Conservation (phyloP, 2,329 filamentous ascomycete species). For the Akanthomyces lecanii region DNA sequence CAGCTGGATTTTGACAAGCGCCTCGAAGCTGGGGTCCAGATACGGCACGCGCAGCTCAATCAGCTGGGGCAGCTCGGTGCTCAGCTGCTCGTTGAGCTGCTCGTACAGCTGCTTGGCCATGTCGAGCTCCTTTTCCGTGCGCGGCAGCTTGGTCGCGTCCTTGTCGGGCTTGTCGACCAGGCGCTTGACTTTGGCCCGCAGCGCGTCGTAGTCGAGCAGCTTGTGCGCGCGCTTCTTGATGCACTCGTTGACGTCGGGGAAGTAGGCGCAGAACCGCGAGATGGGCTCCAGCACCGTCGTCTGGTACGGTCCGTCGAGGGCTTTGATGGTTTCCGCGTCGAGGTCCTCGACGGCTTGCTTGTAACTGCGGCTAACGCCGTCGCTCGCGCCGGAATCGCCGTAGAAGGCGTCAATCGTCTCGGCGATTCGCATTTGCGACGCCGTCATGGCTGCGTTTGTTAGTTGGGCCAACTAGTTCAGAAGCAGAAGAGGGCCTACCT, state of each 20-base stretch:
- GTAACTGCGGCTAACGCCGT: slow-evolving; percentile 94
- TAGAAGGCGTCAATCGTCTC: slow-evolving; percentile 99
- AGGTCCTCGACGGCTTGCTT: slow-evolving; percentile 98
- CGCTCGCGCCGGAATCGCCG: slow-evolving; percentile 88
- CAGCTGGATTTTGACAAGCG: slow-evolving; percentile 96
- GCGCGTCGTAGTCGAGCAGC: slow-evolving; percentile 93
- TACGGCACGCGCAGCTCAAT: slow-evolving; percentile 97
- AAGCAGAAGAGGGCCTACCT: slow-evolving; percentile 46
- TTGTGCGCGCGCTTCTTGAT: slow-evolving; percentile 99
- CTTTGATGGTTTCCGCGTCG: slow-evolving; percentile 97
- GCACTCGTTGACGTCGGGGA: slow-evolving; percentile 97
- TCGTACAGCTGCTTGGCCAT: slow-evolving; percentile 93
- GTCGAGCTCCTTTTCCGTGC: slow-evolving; percentile 93
- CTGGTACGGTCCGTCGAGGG: slow-evolving; percentile 90
- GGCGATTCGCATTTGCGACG: slow-evolving; percentile 97
- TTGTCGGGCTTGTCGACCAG: slow-evolving; percentile 98
- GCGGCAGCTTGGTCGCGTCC: slow-evolving; percentile 91
- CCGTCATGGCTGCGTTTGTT: slow-evolving; percentile 75
- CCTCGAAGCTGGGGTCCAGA: slow-evolving; percentile 94
- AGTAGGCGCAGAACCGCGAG: slow-evolving; percentile 93
- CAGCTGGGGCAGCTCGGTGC: slow-evolving; percentile 85
- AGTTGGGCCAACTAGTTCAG: neutral
- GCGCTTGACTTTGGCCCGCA: slow-evolving; percentile 94
- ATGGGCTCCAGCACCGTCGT: slow-evolving; percentile 95
- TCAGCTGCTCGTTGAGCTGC: slow-evolving; percentile 94